These are phyloP conservation scores for Aspergillus sp. DNA, from an alignment of 2,329 filamentous ascomycete species.

Conservation along the genomic window DNA sequence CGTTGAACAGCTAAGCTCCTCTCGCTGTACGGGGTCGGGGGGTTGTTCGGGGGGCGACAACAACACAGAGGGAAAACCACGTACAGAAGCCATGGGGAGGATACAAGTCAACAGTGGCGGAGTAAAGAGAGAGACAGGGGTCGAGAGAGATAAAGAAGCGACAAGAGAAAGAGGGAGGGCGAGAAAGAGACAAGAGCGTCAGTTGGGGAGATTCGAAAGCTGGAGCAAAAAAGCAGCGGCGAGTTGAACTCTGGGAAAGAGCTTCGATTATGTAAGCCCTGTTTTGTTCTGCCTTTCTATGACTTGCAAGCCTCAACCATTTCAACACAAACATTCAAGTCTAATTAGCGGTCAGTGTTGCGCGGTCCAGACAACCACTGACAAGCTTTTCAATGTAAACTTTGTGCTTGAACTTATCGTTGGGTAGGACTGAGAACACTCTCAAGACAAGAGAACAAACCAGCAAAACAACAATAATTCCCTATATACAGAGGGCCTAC, in stretches of 20 bases:
- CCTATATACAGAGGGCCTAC: conserved; percentile 7
- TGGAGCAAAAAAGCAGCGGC: conserved; percentile 23
- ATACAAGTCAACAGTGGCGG: conserved; percentile 20
- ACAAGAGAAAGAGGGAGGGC: conserved; percentile 10
- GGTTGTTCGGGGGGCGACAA: conserved; percentile 12
- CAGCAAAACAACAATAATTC: background rate
- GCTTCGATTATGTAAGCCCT: conserved; percentile 25
- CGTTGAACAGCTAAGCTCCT: conserved; percentile 27
- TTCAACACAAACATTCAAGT: background rate
- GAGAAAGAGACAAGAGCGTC: conserved; percentile 20
- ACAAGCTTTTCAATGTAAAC: background rate
- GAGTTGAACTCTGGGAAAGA: conserved; percentile 11
- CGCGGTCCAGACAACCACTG: background rate
- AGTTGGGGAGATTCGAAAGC: conserved; percentile 23
- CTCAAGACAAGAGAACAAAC: background rate
- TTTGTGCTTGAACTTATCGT: background rate
- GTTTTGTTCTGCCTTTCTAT: background rate
- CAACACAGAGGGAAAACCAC: conserved; percentile 31
- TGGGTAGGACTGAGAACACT: background rate
- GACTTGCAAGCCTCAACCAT: background rate
- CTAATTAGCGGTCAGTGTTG: background rate
- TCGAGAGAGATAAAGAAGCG: conserved; percentile 13
- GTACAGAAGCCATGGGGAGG: conserved; percentile 54
- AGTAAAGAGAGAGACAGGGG: conserved; percentile 12
- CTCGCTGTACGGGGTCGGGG: conserved; percentile 10